Evolutionary conservation across 306 rosid genomes (phyloP).

Genomic region (Vigna mungo): DNA sequence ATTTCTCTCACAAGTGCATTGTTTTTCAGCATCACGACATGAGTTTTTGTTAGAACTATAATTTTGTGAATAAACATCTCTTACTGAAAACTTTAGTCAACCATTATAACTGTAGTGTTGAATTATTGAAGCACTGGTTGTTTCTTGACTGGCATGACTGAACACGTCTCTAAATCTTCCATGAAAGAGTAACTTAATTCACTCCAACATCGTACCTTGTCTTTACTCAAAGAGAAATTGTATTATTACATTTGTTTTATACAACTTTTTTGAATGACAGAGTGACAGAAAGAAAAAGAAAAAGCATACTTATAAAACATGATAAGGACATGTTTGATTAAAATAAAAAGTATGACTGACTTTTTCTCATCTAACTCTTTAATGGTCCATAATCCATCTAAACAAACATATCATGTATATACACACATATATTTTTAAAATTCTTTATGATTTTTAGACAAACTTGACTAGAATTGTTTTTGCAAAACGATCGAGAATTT

Average conservation of each 20-base stretch:
- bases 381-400: neutral
- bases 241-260: neutral
- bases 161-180: constrained; percentile 25
- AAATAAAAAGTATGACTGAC: too few species aligned
- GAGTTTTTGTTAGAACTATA: neutral
- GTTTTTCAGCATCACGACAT: neutral
- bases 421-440: too few species aligned
- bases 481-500: too few species aligned
- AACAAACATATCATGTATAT: too few species aligned
- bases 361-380: neutral
- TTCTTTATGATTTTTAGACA: too few species aligned
- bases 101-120: neutral
- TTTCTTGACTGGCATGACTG: constrained; percentile 32
- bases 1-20: neutral
- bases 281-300: neutral
- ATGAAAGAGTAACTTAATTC: neutral
- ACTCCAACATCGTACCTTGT: constrained; percentile 27
- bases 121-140: constrained; percentile 34
- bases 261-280: neutral
- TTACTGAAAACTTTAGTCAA: constrained; percentile 12
- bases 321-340: neutral
- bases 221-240: neutral
- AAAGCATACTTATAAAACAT: neutral
- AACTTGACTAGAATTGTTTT: too few species aligned
- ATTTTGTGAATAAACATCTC: neutral